Conservation (phyloP, 2,329 filamentous ascomycete genomes). For the Colletotrichum incanum region DNA sequence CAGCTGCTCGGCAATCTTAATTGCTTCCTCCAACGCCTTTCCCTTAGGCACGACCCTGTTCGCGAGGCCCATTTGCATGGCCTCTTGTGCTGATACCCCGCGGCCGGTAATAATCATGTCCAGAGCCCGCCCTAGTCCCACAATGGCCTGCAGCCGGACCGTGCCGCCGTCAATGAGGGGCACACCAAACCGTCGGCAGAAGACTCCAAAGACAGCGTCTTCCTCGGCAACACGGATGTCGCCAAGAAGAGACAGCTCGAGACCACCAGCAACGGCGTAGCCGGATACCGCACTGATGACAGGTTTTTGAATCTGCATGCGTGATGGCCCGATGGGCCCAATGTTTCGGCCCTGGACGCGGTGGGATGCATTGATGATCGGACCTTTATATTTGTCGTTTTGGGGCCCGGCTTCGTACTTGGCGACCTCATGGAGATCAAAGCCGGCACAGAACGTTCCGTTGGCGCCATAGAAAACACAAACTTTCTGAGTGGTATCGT, state of each 20-base stretch:
- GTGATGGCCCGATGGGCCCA: conserved; percentile 68
- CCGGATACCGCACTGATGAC: conserved; percentile 67
- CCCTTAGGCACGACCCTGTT: conserved; percentile 68
- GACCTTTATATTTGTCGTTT: conserved; percentile 18
- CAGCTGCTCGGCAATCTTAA: conserved; percentile 62
- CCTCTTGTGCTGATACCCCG: conserved; percentile 64
- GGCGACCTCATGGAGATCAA: conserved; percentile 65
- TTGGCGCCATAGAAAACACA: conserved; percentile 64
- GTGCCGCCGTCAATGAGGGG: conserved; percentile 61
- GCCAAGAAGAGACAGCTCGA: conserved; percentile 66
- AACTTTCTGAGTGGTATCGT: conserved; percentile 65
- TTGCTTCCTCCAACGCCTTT: conserved; percentile 64
- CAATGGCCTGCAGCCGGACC: conserved; percentile 64
- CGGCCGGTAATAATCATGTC: conserved; percentile 72
- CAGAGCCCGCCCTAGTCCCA: conserved; percentile 68
- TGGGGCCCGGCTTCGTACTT: conserved; percentile 11
- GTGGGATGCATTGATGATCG: conserved; percentile 34
- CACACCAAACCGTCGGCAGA: conserved; percentile 63
- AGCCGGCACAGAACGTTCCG: conserved; percentile 68
- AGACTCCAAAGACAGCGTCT: conserved; percentile 69
- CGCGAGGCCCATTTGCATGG: conserved; percentile 66
- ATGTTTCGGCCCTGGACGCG: conserved; percentile 46
- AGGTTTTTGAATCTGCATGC: conserved; percentile 66
- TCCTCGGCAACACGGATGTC: conserved; percentile 70
- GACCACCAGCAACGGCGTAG: conserved; percentile 68